phyloP scores from a whole-genome alignment of 2,329 filamentous ascomycete genomes.

The Sordariomycetes sp. region DNA sequence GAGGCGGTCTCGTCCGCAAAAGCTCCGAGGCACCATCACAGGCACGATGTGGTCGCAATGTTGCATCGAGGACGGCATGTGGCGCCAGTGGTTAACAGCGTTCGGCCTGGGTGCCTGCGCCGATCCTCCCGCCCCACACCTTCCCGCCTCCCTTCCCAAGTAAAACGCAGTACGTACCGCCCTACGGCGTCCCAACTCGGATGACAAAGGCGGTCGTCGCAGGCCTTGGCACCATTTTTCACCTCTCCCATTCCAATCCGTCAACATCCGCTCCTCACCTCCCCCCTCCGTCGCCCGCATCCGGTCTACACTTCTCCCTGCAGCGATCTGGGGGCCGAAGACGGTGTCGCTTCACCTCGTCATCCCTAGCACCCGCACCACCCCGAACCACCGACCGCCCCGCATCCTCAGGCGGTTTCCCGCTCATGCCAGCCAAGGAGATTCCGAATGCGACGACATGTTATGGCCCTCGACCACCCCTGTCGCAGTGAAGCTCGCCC shows the following conservation, averaged over 20 bases:
- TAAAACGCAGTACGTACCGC: neutral
- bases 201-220: slow-evolving; percentile 2
- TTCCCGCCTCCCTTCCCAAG: neutral
- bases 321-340: slow-evolving; percentile 2
- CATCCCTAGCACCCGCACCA: neutral
- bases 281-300: neutral
- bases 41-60: neutral
- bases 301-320: neutral
- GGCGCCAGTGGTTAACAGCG: neutral
- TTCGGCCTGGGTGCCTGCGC: neutral
- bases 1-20: no score
- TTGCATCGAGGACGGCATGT: neutral
- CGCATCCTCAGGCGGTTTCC: neutral
- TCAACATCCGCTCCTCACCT: neutral
- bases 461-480: slow-evolving; percentile 5
- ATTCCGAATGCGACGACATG: slow-evolving; percentile 5
- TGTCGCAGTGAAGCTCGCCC: slow-evolving; percentile 8
- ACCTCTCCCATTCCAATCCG: neutral
- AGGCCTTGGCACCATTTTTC: slow-evolving; percentile 4
- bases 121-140: neutral
- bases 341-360: neutral
- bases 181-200: neutral
- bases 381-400: neutral
- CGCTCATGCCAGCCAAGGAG: neutral
- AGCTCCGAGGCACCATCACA: no score